These are phyloP conservation scores for Lactifluus volemus DNA, from an alignment of 768 basidiomycete genomes.

Conservation along the genomic window DNA sequence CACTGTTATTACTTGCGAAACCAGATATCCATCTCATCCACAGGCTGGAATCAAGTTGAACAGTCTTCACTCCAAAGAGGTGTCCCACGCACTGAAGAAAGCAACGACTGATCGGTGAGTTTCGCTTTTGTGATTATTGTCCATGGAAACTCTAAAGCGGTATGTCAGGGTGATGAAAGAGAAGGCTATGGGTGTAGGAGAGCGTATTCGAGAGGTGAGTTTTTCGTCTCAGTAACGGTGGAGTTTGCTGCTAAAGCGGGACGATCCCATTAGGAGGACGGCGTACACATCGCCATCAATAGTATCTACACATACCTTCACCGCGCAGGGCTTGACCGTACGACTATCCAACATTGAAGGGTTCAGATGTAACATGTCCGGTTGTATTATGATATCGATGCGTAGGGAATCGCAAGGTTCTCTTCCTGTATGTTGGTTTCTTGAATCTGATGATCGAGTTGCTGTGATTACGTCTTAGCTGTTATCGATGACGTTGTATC, in stretches of 20 bases:
- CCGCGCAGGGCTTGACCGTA: slow-evolving; percentile 27
- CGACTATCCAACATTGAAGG: slow-evolving; percentile 7
- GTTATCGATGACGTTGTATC: no score
- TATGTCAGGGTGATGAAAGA: slow-evolving; percentile 45
- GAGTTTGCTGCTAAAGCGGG: background rate
- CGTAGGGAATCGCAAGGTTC: background rate
- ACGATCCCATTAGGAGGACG: slow-evolving; percentile 38
- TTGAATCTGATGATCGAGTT: no score
- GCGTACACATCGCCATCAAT: slow-evolving; percentile 47
- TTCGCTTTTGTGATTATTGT: background rate
- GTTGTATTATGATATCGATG: background rate
- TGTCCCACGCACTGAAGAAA: slow-evolving; percentile 45
- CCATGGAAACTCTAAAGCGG: background rate
- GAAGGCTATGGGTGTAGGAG: slow-evolving; percentile 42
- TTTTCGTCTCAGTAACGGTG: background rate
- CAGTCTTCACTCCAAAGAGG: slow-evolving; percentile 37
- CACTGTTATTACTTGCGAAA: background rate
- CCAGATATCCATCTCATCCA: background rate
- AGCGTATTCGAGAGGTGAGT: slow-evolving; percentile 33
- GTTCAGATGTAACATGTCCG: background rate
- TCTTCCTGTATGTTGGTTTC: background rate
- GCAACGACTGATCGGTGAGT: slow-evolving; percentile 47
- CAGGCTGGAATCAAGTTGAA: slow-evolving; percentile 46
- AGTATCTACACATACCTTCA: slow-evolving; percentile 46
- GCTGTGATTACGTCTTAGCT: no score